Evolutionary conservation across 805 yeast genomes (phyloP).

Genomic region (Candida tallmaniae): DNA sequence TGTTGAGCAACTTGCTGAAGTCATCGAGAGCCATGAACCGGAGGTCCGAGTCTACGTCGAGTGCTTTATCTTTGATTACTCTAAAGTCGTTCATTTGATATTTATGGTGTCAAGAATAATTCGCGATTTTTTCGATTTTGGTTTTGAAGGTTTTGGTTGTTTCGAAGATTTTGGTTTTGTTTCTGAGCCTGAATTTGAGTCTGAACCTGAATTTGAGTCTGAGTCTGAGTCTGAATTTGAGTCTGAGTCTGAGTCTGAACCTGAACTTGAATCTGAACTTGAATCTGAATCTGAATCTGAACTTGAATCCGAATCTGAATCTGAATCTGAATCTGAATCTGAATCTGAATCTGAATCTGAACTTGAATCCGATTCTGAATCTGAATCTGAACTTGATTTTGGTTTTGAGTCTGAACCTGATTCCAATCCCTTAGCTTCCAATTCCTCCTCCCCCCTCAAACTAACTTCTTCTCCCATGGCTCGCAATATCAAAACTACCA

Average conservation of each 20-base stretch:
- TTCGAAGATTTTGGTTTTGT: slow-evolving; percentile 3
- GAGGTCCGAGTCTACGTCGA: slow-evolving; percentile 73
- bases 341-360: slow-evolving; percentile 1
- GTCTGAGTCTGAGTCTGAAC: slow-evolving; percentile 2
- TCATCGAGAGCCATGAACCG: slow-evolving; percentile 85
- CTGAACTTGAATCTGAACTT: neutral
- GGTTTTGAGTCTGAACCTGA: no score
- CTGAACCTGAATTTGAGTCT: slow-evolving; percentile 1
- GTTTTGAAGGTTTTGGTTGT: slow-evolving; percentile 3
- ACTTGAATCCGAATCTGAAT: neutral
- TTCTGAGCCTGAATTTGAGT: slow-evolving; percentile 5
- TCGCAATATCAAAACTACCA: slow-evolving; percentile 21
- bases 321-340: slow-evolving; percentile 2
- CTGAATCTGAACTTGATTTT: slow-evolving; percentile 13
- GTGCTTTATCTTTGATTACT: slow-evolving; percentile 39
- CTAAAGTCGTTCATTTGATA: slow-evolving; percentile 22
- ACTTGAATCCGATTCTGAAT: slow-evolving; percentile 2
- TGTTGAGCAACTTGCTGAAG: slow-evolving; percentile 43
- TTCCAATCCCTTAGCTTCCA: slow-evolving; percentile 5
- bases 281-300: slow-evolving; percentile 2
- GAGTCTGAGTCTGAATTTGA: no score
- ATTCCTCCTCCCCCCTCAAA: slow-evolving; percentile 10
- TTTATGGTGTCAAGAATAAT: slow-evolving; percentile 7
- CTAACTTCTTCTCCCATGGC: slow-evolving; percentile 24
- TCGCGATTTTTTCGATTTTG: neutral